Evolutionary conservation across 2,329 filamentous ascomycete genomes (phyloP).

Genomic region (Pestalotiopsis sp.): DNA sequence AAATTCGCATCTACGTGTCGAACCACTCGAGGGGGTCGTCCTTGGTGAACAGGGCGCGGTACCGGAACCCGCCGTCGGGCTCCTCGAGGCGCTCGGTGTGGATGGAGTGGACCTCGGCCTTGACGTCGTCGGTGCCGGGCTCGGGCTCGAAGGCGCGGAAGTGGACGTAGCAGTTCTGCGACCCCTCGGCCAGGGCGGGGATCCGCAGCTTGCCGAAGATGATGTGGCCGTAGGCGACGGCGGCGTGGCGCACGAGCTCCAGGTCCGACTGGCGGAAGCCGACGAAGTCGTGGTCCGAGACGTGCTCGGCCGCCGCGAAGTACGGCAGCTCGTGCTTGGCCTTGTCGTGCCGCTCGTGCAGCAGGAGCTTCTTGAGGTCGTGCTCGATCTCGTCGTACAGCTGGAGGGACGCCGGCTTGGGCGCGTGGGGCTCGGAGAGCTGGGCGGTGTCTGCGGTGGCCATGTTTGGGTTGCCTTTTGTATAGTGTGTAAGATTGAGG

Average conservation of each 20-base stretch:
- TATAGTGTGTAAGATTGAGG: background rate
- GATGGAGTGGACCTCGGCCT: slow-evolving; percentile 47
- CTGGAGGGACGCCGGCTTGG: slow-evolving; percentile 52
- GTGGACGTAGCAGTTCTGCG: slow-evolving; percentile 41
- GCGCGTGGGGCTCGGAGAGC: slow-evolving; percentile 47
- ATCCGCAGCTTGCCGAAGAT: slow-evolving; percentile 52
- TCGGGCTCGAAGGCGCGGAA: slow-evolving; percentile 47
- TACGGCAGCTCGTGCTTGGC: slow-evolving; percentile 57
- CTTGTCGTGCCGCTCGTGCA: slow-evolving; percentile 34
- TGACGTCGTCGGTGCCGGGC: slow-evolving; percentile 20
- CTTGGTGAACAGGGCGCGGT: slow-evolving; percentile 46
- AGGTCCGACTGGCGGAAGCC: slow-evolving; percentile 41
- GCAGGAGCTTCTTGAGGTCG: slow-evolving; percentile 53
- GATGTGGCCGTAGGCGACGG: slow-evolving; percentile 49
- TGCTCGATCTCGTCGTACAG: slow-evolving; percentile 50
- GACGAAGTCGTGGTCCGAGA: slow-evolving; percentile 40
- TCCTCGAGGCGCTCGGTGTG: slow-evolving; percentile 48
- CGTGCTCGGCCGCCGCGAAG: slow-evolving; percentile 48
- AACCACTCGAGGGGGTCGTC: slow-evolving; percentile 56
- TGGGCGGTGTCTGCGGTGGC: slow-evolving; percentile 56
- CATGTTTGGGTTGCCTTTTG: slow-evolving; percentile 26
- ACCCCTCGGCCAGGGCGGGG: slow-evolving; percentile 39
- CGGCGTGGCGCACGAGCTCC: slow-evolving; percentile 44
- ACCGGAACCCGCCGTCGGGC: slow-evolving; percentile 42
- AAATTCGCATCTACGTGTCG: slow-evolving; percentile 38